A percentile compares a stretch with the other conserved stretches of the same genome.
phyloP scores from a whole-genome alignment of 805 yeast species.

The Pichia rugopelliculosa region DNA sequence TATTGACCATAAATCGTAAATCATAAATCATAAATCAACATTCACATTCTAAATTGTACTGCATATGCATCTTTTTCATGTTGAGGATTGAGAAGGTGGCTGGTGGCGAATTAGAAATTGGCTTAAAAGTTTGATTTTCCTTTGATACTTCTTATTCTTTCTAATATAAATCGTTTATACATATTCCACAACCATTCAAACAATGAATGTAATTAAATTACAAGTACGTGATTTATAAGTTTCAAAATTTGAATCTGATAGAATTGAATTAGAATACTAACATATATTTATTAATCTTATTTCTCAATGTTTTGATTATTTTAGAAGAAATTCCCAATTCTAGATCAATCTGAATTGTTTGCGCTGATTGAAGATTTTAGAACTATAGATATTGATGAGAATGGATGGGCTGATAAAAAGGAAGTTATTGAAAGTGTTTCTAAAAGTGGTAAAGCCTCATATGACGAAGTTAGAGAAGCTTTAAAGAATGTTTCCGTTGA shows the following conservation, averaged over 20 bases:
- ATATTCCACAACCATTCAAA: background rate
- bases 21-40: no score
- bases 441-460: constrained; percentile 68
- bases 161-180: background rate
- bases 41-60: no score
- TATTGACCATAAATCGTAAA: no score
- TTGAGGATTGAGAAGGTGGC: background rate
- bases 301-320: background rate
- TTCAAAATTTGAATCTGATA: no score
- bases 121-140: background rate
- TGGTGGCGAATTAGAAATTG: background rate
- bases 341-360: constrained; percentile 83
- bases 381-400: constrained; percentile 78
- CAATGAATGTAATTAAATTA: constrained; percentile 58
- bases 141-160: background rate
- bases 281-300: background rate
- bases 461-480: constrained; percentile 91
- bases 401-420: constrained; percentile 91
- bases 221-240: constrained; percentile 37
- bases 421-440: constrained; percentile 80
- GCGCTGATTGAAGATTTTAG: constrained; percentile 81
- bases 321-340: constrained; percentile 78
- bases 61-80: no score
- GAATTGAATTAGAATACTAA: background rate
- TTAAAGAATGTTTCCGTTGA: constrained; percentile 87